Base-by-base conservation (phyloP, 768 basidiomycete genomes). In the Auricularia cornea region DNA sequence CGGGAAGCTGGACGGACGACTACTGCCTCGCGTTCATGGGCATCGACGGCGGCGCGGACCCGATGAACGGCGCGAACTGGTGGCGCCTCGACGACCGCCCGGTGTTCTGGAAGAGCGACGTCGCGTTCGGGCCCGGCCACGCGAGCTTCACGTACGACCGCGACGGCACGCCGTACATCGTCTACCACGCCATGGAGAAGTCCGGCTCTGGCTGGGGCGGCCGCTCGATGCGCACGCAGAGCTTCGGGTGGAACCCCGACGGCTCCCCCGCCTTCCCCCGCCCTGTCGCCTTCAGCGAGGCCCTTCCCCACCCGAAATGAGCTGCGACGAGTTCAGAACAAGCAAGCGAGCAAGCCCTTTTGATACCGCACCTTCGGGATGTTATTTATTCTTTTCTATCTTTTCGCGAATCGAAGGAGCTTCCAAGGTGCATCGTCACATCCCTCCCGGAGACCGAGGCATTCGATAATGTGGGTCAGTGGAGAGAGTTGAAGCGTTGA, bases 11-110 rank as follows among this genome's bases (percentile, higher is more conserved):
- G 54, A 28, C 54, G 10, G 54, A 57, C 54, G 28, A 57, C 54
- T 57, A 57, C 54, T 57, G 54, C 54, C 54, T 57, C 10, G 54
- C 54, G 8, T 57, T 57, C 26, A 57, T 57, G 54, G 54, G 54
- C 29, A 57, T 57, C 26, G 54, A 57, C 30, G 54, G 54, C 30
- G 54, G 54, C 54, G 54, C 54, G 54, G 54, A 57, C 54, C 54
- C 54, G 54, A 57, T 57, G 54, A 30, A 57, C 26, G 54, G 26
- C 16, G 28, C 23, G 18, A 30, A 26, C 23, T 57, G 54, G 54
- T 57, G 54, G 54, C 54, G 54, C 54, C 54, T 57, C 11, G 54
- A 57, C 54, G 54, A 57, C 54, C 54, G 54, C 54, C 54, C 54
- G 16, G 54, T 57, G 18, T 6, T 57, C 18, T 57, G 54, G 26